A percentile compares a stretch with the other conserved stretches of the same genome.
phyloP scores from a whole-genome alignment of 805 yeast genomes.

The Millerozyma acaciae region DNA sequence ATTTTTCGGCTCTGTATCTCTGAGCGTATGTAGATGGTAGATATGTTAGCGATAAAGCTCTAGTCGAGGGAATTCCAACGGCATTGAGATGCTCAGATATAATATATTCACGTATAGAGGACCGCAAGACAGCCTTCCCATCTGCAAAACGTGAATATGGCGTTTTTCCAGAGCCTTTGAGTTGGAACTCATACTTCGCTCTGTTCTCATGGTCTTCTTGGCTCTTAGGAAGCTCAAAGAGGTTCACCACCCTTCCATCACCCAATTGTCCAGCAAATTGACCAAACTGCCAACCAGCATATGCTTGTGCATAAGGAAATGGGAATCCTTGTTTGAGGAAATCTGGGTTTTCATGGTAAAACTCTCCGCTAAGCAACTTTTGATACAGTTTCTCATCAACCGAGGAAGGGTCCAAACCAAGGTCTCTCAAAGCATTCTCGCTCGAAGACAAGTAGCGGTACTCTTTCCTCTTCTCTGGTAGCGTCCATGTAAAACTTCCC shows the following conservation, averaged over 20 bases:
- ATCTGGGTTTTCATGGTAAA: conserved; percentile 28
- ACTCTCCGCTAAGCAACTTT: conserved; percentile 59
- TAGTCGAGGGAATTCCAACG: conserved; percentile 80
- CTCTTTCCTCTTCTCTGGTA: conserved; percentile 59
- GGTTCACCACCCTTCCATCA: conserved; percentile 85
- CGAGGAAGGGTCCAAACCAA: conserved; percentile 48
- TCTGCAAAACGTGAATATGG: conserved; percentile 95
- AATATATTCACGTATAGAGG: conserved; percentile 83
- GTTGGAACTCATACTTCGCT: conserved; percentile 59
- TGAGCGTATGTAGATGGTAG: conserved; percentile 77
- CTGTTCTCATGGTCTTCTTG: conserved; percentile 24
- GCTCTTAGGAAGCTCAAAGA: conserved; percentile 64
- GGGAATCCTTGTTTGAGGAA: conserved; percentile 27
- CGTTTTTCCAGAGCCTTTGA: conserved; percentile 90
- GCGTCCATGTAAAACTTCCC: conserved; percentile 71
- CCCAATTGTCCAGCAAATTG: conserved; percentile 96
- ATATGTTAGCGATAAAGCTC: conserved; percentile 71
- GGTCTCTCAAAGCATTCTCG: conserved; percentile 53
- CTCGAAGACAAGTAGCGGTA: conserved; percentile 57
- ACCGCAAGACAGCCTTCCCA: conserved; percentile 88
- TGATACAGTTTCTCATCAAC: conserved; percentile 43
- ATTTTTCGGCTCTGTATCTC: conserved; percentile 66
- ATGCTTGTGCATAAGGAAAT: conserved; percentile 84
- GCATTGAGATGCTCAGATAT: conserved; percentile 78
- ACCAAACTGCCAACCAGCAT: conserved; percentile 97